Evolutionary conservation across 1,284 basidiomycete species (phyloP).

Genomic region (Cutaneotrichosporon cavernicola): DNA sequence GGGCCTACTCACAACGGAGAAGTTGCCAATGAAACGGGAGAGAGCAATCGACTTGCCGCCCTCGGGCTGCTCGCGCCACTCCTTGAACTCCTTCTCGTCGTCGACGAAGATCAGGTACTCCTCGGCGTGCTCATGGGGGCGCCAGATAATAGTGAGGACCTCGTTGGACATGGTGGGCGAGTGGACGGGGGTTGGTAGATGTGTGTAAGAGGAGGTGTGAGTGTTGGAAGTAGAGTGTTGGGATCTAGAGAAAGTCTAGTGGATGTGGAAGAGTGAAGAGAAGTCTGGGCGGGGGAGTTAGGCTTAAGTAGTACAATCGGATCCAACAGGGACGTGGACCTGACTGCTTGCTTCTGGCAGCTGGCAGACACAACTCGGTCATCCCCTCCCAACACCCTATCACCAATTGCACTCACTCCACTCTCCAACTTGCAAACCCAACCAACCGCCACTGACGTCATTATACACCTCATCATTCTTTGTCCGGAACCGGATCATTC

Average conservation of each 20-base stretch:
- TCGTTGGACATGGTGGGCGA: conserved; percentile 22
- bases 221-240: background rate
- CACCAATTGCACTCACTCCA: background rate
- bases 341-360: no score
- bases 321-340: background rate
- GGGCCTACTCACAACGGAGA: conserved; percentile 40
- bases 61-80: conserved; percentile 42
- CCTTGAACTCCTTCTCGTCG: conserved; percentile 42
- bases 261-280: background rate
- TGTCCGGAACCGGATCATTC: no score
- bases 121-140: conserved; percentile 44
- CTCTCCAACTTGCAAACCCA: background rate
- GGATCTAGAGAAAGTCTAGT: background rate
- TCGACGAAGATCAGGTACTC: conserved; percentile 50
- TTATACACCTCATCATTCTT: no score
- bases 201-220: conserved; percentile 5
- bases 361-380: no score
- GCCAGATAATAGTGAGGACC: conserved; percentile 36
- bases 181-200: conserved; percentile 5
- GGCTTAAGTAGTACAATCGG: background rate
- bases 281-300: background rate
- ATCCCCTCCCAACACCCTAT: no score
- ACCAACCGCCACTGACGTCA: no score
- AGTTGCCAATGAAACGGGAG: conserved; percentile 47
- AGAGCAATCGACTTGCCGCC: conserved; percentile 48